Conservation (phyloP, 805 yeast species). For the Spencermartinsiella europaea region DNA sequence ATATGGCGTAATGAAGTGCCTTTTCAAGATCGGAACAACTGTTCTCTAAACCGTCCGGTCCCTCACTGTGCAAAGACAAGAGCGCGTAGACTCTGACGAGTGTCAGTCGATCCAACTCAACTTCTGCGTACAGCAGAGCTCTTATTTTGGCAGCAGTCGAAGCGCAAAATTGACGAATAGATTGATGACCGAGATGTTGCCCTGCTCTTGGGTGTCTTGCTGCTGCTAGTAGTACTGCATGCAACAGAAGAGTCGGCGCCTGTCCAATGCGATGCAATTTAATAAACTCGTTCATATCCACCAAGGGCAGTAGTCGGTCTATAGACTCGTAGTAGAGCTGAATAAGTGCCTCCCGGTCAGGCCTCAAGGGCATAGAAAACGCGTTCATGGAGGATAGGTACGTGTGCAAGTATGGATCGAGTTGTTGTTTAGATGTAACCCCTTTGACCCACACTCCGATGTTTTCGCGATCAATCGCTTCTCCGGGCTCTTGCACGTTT, state of each 20-base stretch:
- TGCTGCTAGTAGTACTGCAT: constrained; percentile 40
- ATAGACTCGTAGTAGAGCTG: constrained; percentile 38
- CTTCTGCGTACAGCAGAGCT: constrained; percentile 35
- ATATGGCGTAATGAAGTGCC: constrained; percentile 37
- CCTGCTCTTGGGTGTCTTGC: constrained; percentile 38
- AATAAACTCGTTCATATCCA: constrained; percentile 38
- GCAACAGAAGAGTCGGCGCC: constrained; percentile 38
- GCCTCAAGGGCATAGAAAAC: constrained; percentile 34
- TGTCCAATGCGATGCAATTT: constrained; percentile 32
- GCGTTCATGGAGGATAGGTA: constrained; percentile 36
- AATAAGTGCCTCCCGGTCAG: constrained; percentile 32
- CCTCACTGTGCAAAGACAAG: constrained; percentile 37
- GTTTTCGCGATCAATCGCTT: constrained; percentile 18
- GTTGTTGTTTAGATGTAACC: constrained; percentile 24
- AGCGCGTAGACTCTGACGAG: constrained; percentile 35
- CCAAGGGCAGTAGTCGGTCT: constrained; percentile 39
- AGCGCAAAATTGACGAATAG: constrained; percentile 32
- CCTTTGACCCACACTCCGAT: constrained; percentile 35
- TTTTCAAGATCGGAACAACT: constrained; percentile 35
- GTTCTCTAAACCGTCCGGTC: constrained; percentile 36
- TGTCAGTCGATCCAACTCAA: constrained; percentile 37
- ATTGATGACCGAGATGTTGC: constrained; percentile 26
- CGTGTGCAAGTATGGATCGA: constrained; percentile 30
- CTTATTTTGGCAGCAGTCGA: constrained; percentile 33
- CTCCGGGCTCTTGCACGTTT: neutral